These are phyloP conservation scores for Diutina siamensis DNA, from an alignment of 1,139 yeast species.

Conservation along the genomic window DNA sequence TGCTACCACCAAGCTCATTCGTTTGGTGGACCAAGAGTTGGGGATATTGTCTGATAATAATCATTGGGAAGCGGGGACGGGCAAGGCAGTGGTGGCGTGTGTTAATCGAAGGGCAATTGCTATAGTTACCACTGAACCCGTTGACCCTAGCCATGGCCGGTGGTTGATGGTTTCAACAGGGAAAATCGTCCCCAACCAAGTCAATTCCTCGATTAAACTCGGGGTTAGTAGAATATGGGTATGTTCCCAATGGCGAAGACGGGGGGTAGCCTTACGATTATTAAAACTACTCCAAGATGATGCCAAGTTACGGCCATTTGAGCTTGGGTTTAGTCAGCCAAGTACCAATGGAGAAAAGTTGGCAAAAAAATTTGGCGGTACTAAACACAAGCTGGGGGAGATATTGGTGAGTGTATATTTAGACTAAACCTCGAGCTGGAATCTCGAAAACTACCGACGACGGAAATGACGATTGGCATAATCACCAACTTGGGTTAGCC, in stretches of 20 bases:
- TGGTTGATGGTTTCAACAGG: neutral
- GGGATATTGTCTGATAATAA: neutral
- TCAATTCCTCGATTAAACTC: neutral
- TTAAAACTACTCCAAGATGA: neutral
- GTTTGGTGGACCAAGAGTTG: neutral
- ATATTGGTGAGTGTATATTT: neutral
- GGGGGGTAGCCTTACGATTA: neutral
- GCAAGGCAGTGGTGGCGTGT: neutral
- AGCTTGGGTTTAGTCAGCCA: conserved; percentile 1
- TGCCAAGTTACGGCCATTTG: neutral
- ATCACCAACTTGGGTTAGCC: conserved; percentile 79
- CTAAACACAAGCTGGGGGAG: neutral
- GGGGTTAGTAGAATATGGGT: neutral
- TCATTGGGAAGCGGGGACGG: neutral
- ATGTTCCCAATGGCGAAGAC: neutral
- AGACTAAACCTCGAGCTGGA: neutral
- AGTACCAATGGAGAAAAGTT: neutral
- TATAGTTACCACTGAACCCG: neutral
- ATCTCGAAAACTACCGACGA: neutral
- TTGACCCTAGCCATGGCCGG: neutral
- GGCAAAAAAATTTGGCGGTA: neutral
- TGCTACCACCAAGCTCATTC: neutral
- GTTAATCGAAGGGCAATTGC: neutral
- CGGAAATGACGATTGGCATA: conserved; percentile 55
- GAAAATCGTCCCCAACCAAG: neutral